phyloP scores from a whole-genome alignment of 306 rosid species.

The Betula pendula region DNA sequence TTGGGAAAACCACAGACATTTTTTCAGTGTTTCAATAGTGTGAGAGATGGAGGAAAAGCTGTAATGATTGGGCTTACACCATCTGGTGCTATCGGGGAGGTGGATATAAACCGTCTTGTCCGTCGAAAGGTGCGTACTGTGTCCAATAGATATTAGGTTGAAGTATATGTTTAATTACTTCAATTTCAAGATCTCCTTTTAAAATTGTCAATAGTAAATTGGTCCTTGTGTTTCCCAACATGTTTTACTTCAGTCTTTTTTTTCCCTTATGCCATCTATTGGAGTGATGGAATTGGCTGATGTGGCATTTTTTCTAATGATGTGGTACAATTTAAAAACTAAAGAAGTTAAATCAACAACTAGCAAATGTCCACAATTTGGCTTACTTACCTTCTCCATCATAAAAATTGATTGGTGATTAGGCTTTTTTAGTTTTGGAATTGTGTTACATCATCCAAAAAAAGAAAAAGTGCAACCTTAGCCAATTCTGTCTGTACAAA shows the following conservation, averaged over 20 bases:
- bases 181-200: not conserved
- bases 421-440: not conserved
- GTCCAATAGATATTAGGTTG: not conserved
- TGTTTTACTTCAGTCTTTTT: no score
- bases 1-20: conserved; percentile 87
- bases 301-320: no score
- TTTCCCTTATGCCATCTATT: no score
- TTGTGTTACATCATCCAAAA: no score
- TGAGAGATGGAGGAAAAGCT: conserved; percentile 95
- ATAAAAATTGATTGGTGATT: no score
- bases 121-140: conserved; percentile 72
- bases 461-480: no score
- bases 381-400: no score
- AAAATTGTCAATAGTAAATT: no score
- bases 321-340: no score
- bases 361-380: no score
- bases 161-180: not conserved
- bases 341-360: no score
- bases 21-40: conserved; percentile 76
- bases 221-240: not conserved
- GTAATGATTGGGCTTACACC: conserved; percentile 87
- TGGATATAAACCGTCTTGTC: conserved; percentile 91
- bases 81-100: conserved; percentile 78
- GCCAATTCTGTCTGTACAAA: not conserved
- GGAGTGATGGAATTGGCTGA: no score